Conservation (phyloP, 495 filamentous ascomycete genomes). For the Cryomyces minteri region DNA sequence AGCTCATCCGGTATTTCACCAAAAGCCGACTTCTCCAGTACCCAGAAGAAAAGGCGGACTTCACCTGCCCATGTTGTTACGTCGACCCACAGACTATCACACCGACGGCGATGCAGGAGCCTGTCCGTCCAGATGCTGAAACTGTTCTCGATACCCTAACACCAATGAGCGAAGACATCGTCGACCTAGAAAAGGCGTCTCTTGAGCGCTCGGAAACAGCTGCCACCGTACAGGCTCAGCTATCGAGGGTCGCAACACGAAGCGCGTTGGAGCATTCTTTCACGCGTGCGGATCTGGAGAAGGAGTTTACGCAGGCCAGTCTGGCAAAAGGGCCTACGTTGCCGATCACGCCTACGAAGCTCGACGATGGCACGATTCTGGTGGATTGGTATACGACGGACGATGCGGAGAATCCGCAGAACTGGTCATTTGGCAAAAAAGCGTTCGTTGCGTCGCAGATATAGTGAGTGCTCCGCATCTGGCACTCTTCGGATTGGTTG, state of each 20-base stretch:
- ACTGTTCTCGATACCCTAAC: neutral
- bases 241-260: slow-evolving; percentile 4
- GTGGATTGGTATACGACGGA: slow-evolving; percentile 23
- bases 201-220: too few species aligned
- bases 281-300: slow-evolving; percentile 11
- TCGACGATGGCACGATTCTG: slow-evolving; percentile 19
- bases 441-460: slow-evolving; percentile 13
- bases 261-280: slow-evolving; percentile 4
- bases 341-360: slow-evolving; percentile 12
- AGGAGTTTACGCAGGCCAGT: slow-evolving; percentile 4
- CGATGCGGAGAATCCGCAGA: slow-evolving; percentile 20
- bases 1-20: slow-evolving; percentile 11
- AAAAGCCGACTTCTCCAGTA: slow-evolving; percentile 7
- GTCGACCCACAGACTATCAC: neutral
- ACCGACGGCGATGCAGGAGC: neutral
- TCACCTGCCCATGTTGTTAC: slow-evolving; percentile 20
- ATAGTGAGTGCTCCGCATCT: slow-evolving; percentile 2
- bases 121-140: neutral
- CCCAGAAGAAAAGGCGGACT: slow-evolving; percentile 11
- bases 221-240: neutral
- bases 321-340: slow-evolving; percentile 3
- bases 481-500: neutral
- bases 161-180: neutral
- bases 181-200: slow-evolving; percentile 3
- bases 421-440: slow-evolving; percentile 19